phyloP scores from a whole-genome alignment of 2,329 filamentous ascomycete species.

The Calonectria crousiana region DNA sequence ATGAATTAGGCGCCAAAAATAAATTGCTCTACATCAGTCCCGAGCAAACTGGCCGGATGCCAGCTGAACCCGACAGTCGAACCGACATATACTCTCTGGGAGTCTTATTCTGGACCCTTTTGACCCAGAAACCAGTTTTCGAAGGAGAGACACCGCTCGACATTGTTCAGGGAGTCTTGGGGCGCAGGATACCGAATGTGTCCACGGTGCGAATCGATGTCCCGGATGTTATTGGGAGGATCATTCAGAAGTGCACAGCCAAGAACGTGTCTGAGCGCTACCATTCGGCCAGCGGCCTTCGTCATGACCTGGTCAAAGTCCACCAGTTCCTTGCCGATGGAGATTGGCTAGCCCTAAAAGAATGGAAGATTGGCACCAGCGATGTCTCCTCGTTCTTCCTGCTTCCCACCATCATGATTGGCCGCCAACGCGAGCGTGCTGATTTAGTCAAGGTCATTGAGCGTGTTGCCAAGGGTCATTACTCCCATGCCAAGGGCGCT shows the following conservation, averaged over 20 bases:
- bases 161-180: constrained; percentile 90
- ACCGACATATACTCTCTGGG: constrained; percentile 96
- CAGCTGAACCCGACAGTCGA: constrained; percentile 89
- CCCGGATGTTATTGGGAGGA: constrained; percentile 82
- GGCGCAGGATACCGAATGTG: constrained; percentile 81
- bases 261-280: constrained; percentile 91
- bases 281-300: constrained; percentile 87
- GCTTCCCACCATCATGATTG: constrained; percentile 84
- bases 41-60: constrained; percentile 93
- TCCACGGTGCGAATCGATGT: constrained; percentile 84
- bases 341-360: constrained; percentile 76
- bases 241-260: constrained; percentile 93
- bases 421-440: constrained; percentile 78
- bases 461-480: constrained; percentile 76
- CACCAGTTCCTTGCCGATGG: constrained; percentile 81
- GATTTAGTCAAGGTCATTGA: constrained; percentile 82
- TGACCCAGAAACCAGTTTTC: constrained; percentile 85
- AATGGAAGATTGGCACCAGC: constrained; percentile 82
- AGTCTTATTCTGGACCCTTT: constrained; percentile 87
- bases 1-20: constrained; percentile 86
- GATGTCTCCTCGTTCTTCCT: constrained; percentile 95
- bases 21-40: constrained; percentile 94
- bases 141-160: constrained; percentile 85
- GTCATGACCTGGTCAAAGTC: constrained; percentile 81
- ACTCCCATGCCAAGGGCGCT: constrained; percentile 56